Evolutionary conservation across 2,329 filamentous ascomycete genomes (phyloP), one percentile per base, ranked within the genome.

Genomic region (Colletotrichum sidae): DNA sequence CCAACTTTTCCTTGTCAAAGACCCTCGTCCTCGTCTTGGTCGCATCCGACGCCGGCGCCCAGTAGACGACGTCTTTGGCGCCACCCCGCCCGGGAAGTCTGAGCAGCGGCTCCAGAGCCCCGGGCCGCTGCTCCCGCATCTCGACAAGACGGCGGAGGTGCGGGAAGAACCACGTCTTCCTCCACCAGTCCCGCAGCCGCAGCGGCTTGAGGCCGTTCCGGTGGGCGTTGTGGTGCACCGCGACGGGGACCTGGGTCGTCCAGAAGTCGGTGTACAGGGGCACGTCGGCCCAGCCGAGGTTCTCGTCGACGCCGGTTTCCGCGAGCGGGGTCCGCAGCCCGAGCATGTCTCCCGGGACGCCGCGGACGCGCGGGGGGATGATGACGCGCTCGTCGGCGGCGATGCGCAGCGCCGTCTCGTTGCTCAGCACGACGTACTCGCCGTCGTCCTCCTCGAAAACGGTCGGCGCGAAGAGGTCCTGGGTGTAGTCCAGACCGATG

Each of bases 381-480:
- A 75, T 67, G 1, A 71, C 72, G 3, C 67, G 67, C 7, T 65
- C 51, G 13, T 52, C 60, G 7, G 72, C 71, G 6, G 69, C 51
- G 45, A 51, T 55, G 33, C 67, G 60, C 8, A 75, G 60, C 4
- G 64, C 60, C 4, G 57, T 34, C 2, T 38, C 17, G 13, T 74
- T 62, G 4, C 68, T 56, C 3, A 73, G 49, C 2, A 65, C 39
- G 11, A 75, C 60, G 37, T 74, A 74, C 17, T 68, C 68, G 12
- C 73, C 71, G 46, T 73, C 70, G 1, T 66, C 55, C 37, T 75
- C 73, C 8, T 71, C 71, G 52, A 74, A 73, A 15, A 72, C 71
- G 5, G 73, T 75, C 6, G 73, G 72, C 10, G 70, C 70, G 59
- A 73, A 75, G 1, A 75, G 69, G 45, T 75, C 72, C 52, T 75